Evolutionary conservation across 129 eudicot species (phyloP), one percentile per base, ranked within the genome.

Genomic region (Flaveria linearis): DNA sequence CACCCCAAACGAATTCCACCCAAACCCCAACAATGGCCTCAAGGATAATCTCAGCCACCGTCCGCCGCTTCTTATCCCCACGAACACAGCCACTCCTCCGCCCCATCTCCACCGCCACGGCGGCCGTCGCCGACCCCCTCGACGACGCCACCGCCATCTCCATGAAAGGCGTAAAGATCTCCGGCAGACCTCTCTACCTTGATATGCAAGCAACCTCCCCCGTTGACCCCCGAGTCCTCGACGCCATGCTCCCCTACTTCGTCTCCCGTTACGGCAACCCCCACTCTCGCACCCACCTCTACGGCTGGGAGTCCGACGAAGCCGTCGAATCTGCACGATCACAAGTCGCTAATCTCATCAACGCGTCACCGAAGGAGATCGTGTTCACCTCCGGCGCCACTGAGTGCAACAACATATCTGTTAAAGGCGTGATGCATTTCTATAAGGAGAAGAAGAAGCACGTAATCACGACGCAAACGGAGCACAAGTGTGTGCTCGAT

Each of bases 141-240:
- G 88, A 85, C 2, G 86, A 82, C 3, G 22, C 84, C 0, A 63
- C 79, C 11, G 90, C 41, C 82, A 81, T 91, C n/a, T 68, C 92
- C 11, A 88, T 91, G 78, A 94, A 94, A 80, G 99, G 99, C n/a
- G 99, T 94, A 3, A 84, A 86, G 50, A 94, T 94, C 77, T 79
- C 97, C 20, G 99, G 99, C 12, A 46, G 99, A 9, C 99, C 99
- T 0, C 89, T 94, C 23, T 94, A 94, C 82, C 96, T 94, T 13
- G 97, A 94, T 65, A 87, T 94, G 99, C 99, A 94, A 76, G 99
- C 99, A 15, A 94, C 99, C 6, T 85, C 99, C n/a, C 99, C 99
- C 1, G 90, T 94, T 16, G 99, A 94, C 83, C 97, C 99, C 3
- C 73, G 97, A 23, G 99, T 94, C 4, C 87, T 94, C 7, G 97